Evolutionary conservation across 257 asterid species (phyloP), one percentile per base, ranked within the genome.

Genomic region (Solanum corneliomulleri): DNA sequence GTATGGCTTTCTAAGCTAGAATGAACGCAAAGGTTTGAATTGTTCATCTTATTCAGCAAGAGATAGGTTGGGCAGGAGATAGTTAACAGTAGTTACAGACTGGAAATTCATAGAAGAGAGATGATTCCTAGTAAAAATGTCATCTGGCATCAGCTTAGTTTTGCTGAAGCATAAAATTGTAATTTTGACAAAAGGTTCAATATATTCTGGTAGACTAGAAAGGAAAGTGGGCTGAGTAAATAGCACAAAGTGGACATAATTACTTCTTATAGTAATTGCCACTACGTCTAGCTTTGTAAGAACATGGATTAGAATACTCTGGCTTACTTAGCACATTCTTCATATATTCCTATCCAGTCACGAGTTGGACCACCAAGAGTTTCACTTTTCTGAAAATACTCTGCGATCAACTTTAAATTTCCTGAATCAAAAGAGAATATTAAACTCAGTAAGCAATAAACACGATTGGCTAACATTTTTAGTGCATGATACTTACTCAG

Each of bases 301-400:
- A 80, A 39, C 42, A 47, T 27, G 16, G 29, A 29, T 9, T 80
- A 80, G 66, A 29, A 47, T 27, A 29, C 10, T 20, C 3, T 81
- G 68, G 81, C 96, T 95, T 92, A 95, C 99, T 94, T 97, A 83
- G 98, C 97, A 93, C 99, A 97, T 92, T 97, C 99, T 83, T 97
- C 99, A 75, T 97, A 97, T 86, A 97, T 94, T 86, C 98, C 99
- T 82, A 94, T 88, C 99, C 98, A 95, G 88, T 94, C 98, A 87
- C 96, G 92, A n/a, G 99, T 90, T 33, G 98, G 98, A 71, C 99
- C 99, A 23, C 99, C 99, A 4, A 97, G 93, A 41, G 97, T 91
- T 90, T 97, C 99, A 87, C 98, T 97, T 87, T 84, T 93, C 93
- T 94, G 98, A 88, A 97, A 97, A 95, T 95, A 97, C 77, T 97